Base-by-base conservation (phyloP, 192 early-diverging fungal genomes). In the Dissophora globulifera region DNA sequence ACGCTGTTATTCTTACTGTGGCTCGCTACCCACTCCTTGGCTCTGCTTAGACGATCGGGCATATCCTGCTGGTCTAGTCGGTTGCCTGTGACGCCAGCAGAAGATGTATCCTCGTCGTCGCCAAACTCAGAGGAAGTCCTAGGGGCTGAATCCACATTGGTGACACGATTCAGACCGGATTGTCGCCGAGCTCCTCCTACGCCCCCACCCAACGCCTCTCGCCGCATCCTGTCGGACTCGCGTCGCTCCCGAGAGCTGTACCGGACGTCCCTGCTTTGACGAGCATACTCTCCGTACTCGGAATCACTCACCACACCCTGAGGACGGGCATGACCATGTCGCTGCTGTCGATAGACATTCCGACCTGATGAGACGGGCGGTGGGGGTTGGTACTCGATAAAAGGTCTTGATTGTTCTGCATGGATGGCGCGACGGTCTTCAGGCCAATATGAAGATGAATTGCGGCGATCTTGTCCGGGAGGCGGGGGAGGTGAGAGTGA, bases 1-100 rank as follows among this genome's bases (percentile, higher is more conserved):
- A 72, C 27, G 35, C 64, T 66, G 31, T 66, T 61, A n/a, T 67
- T 67, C 25, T 45, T 66, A 49, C 71, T 65, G 23, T 75, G 62
- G 16, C 22, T 66, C 3, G 72, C 72, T 6, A 76, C 63, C 72
- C 72, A 76, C 2, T 76, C 72, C 35, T 76, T 76, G 26, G 72
- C 72, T 41, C 72, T 38, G 43, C 58, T 62, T 4, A 76, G 29
- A 41, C 72, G 58, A 45, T 76, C 72, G 0, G 72, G 57, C 6
- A 29, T 29, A 1, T 6, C 9, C 20, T 35, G 27, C 4, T n/a
- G 43, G 15, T 4, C n/a, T n/a, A 4, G 43, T n/a, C 43, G 10
- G 43, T 38, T 38, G 7, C 7, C 35, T 38, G 13, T 13, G 6
- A 22, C 63, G 11, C 20, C 31, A 15, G 20, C 19, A 3, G 29